A percentile compares a stretch with the other conserved stretches of the same genome.
phyloP scores from a whole-genome alignment of 129 eudicot species.

The Lactuca saligna region DNA sequence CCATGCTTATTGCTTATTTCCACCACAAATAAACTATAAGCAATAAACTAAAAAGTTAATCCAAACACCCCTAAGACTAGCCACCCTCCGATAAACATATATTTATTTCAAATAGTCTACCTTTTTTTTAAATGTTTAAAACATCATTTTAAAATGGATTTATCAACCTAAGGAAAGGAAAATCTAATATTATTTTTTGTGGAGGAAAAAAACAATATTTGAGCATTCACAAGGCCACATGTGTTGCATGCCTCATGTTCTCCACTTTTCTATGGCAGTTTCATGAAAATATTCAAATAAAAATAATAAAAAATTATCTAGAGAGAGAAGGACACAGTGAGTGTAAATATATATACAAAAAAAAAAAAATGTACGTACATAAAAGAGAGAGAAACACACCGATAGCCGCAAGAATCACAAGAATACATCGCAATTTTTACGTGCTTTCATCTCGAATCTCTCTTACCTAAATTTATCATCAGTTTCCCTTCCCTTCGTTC shows the following conservation, averaged over 20 bases:
- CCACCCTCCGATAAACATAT: no score
- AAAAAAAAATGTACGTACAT: constrained; percentile 9
- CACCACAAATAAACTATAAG: no score
- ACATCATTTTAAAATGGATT: background rate
- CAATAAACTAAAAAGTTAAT: no score
- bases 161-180: background rate
- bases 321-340: background rate
- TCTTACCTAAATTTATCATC: constrained; percentile 29
- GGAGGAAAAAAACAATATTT: background rate
- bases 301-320: background rate
- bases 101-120: no score
- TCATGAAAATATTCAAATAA: constrained; percentile 4
- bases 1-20: no score
- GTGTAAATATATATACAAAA: constrained; percentile 8
- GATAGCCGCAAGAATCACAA: constrained; percentile 41
- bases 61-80: no score
- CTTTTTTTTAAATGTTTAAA: no score
- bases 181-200: background rate
- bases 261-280: constrained; percentile 27
- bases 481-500: background rate
- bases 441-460: constrained; percentile 30
- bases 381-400: constrained; percentile 35
- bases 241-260: constrained; percentile 38
- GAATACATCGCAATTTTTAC: constrained; percentile 20
- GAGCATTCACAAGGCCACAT: constrained; percentile 39